Evolutionary conservation across 371 early-diverging fungal genomes (phyloP), one percentile per base, ranked within the genome.

Genomic region (Haplosporangium sp.): DNA sequence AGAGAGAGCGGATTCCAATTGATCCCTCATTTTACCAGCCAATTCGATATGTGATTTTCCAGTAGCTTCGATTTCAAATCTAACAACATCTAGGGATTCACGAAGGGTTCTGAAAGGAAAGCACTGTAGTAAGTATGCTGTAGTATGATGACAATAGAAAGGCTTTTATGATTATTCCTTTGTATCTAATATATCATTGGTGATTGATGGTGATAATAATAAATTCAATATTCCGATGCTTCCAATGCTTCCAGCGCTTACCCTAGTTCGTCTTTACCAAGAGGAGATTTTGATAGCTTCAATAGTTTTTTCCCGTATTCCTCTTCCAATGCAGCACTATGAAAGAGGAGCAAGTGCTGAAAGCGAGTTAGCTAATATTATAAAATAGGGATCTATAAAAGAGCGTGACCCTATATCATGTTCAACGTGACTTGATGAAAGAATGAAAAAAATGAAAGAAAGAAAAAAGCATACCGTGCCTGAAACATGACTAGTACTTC

Each of bases 241-340:
- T 27, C 27, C 27, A 27, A 27, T 27, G 27, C 27, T 27, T 27
- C 27, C 27, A 27, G 27, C 1, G 27, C 75, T 58, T 86, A 94
- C 93, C 96, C 96, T n/a, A 89, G 89, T 71, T 98, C 98, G 69
- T 97, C 97, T 63, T 89, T 90, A 0, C 96, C 94, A 37, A 94
- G 86, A 39, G 92, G 92, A 2, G 86, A 74, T 66, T 93, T 94
- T 11, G 95, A 86, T 34, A 95, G 86, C 77, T 95, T 96, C 52
- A 88, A 67, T 62, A 97, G 71, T 64, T 92, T 90, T 75, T 92
- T 93, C 42, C 94, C 95, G 74, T 95, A 91, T 6, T 97, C 96
- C 74, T 97, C 97, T 61, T 97, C 96, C 50, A 96, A 84, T 0
- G 88, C 73, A 0, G 96, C 93, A 56, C 97, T 91, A 67, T 59